These are phyloP conservation scores for Aureobasidium sp. DNA, from an alignment of 2,329 filamentous ascomycete species.

Conservation along the genomic window DNA sequence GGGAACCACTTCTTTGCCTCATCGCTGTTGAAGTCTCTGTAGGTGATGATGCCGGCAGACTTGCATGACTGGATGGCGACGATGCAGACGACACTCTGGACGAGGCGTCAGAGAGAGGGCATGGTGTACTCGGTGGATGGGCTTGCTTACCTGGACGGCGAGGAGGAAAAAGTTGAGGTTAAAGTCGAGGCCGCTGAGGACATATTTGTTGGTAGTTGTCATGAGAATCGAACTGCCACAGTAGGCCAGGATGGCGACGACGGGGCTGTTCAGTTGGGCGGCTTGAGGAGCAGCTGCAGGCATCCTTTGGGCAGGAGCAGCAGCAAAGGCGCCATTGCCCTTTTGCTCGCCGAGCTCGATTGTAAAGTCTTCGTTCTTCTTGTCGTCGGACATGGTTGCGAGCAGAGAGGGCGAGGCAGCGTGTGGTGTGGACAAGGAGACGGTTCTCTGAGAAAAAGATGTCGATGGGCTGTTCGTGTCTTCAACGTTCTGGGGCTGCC, in stretches of 20 bases:
- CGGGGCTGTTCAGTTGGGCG: conserved; percentile 52
- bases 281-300: conserved; percentile 31
- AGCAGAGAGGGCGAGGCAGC: background rate
- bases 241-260: conserved; percentile 76
- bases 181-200: conserved; percentile 82
- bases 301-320: conserved; percentile 40
- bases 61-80: conserved; percentile 78
- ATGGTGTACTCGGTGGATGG: background rate
- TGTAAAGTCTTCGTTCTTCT: conserved; percentile 72
- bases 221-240: conserved; percentile 96
- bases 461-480: background rate
- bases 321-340: conserved; percentile 40
- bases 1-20: conserved; percentile 98
- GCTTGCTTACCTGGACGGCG: conserved; percentile 73
- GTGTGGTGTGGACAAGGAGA: conserved; percentile 7
- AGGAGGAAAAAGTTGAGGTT: conserved; percentile 97
- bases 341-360: conserved; percentile 62
- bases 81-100: conserved; percentile 81
- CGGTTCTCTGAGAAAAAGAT: background rate
- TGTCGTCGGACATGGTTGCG: conserved; percentile 71
- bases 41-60: conserved; percentile 71
- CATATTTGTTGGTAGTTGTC: conserved; percentile 99
- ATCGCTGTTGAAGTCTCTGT: conserved; percentile 73
- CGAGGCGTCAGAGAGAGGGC: background rate
- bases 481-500: conserved; percentile 3